Percentiles rank a stretch among this genome's conserved stretches.
These are phyloP conservation scores for Penicillium taxi DNA, from an alignment of 495 filamentous ascomycete species.

Conservation along the genomic window DNA sequence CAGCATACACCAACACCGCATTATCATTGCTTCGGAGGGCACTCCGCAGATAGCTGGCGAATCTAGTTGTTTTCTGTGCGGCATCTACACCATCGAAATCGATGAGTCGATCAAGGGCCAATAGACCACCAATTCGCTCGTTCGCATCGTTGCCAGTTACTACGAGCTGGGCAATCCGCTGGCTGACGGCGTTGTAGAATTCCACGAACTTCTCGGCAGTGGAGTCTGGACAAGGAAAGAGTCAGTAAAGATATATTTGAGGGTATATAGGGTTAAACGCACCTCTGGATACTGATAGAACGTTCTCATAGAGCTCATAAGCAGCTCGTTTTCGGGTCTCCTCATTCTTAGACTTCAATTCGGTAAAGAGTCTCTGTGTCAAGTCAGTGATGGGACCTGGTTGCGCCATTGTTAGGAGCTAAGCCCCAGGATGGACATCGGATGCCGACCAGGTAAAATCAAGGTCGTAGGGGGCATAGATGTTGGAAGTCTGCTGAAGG, in stretches of 20 bases:
- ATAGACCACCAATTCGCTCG: conserved; percentile 83
- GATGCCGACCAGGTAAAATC: conserved; percentile 32
- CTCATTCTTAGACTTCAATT: conserved; percentile 49
- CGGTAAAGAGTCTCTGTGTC: conserved; percentile 41
- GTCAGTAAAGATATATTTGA: conserved; percentile 6
- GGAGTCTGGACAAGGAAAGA: conserved; percentile 49
- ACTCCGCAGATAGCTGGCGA: conserved; percentile 79
- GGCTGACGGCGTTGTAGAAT: conserved; percentile 72
- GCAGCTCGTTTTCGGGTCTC: conserved; percentile 44
- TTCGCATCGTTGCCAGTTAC: conserved; percentile 72
- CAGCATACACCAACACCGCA: conserved; percentile 76
- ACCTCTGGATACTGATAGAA: conserved; percentile 46
- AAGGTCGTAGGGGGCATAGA: conserved; percentile 22
- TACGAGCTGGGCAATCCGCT: conserved; percentile 64
- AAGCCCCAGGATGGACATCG: conserved; percentile 40
- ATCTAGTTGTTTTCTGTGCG: conserved; percentile 87
- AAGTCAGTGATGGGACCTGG: conserved; percentile 41
- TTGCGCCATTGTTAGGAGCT: conserved; percentile 43
- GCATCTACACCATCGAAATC: conserved; percentile 93
- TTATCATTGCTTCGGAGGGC: conserved; percentile 85
- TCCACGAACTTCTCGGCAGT: conserved; percentile 65
- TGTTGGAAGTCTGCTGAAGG: conserved; percentile 12
- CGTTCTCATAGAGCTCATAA: conserved; percentile 45
- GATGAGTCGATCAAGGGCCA: conserved; percentile 85
- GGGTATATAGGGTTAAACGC: not conserved